phyloP scores from a whole-genome alignment of 805 yeast species.

The Yarrowia hollandica region DNA sequence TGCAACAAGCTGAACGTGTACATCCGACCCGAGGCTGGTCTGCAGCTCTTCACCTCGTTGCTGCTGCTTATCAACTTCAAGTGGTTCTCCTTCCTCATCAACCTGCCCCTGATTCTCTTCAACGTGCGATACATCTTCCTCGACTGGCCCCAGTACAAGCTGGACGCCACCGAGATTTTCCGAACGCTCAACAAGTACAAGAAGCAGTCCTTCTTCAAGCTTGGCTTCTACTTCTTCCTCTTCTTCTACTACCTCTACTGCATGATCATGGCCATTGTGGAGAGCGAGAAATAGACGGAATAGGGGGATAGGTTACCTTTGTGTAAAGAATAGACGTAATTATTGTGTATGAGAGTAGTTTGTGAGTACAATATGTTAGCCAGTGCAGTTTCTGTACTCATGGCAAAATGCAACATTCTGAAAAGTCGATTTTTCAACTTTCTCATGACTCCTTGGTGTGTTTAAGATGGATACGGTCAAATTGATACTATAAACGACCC shows the following conservation, averaged over 20 bases:
- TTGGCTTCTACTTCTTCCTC: conserved; percentile 85
- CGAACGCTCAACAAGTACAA: conserved; percentile 90
- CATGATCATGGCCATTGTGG: conserved; percentile 90
- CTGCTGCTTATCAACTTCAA: conserved; percentile 82
- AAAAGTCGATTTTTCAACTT: too few species aligned
- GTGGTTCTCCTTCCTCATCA: conserved; percentile 86
- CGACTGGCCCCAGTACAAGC: conserved; percentile 68
- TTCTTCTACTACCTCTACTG: conserved; percentile 94
- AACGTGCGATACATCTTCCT: conserved; percentile 70
- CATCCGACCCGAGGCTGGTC: conserved; percentile 83
- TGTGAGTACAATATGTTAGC: too few species aligned
- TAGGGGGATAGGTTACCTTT: not conserved
- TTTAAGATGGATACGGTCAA: too few species aligned
- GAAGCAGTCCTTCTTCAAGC: conserved; percentile 83
- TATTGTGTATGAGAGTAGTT: too few species aligned
- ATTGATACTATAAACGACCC: too few species aligned
- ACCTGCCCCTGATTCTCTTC: conserved; percentile 80
- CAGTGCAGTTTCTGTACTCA: not conserved
- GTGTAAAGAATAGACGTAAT: conserved; percentile 17
- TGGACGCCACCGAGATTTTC: conserved; percentile 97
- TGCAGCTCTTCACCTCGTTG: conserved; percentile 65
- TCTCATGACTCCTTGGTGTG: too few species aligned
- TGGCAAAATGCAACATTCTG: too few species aligned
- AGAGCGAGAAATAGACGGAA: conserved; percentile 49
- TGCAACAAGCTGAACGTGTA: conserved; percentile 85